phyloP scores from a whole-genome alignment of 2,329 filamentous ascomycete genomes.

The Helotiales sp. region DNA sequence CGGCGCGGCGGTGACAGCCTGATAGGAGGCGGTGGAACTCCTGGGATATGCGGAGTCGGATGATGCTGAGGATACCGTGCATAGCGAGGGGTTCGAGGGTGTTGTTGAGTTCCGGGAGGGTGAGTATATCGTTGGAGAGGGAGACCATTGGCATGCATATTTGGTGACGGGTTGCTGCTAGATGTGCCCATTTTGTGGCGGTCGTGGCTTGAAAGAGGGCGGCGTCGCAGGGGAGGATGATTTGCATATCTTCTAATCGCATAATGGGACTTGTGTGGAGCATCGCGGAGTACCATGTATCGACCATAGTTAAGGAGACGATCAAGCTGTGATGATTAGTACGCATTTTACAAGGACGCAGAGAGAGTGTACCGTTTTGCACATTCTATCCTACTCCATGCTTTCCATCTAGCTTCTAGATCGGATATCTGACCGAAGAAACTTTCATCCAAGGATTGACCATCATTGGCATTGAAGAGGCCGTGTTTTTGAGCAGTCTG shows the following conservation, averaged over 20 bases:
- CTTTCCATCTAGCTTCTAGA: conserved; percentile 54
- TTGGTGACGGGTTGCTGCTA: conserved; percentile 35
- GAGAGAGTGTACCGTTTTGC: conserved; percentile 48
- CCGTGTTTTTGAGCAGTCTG: conserved; percentile 54
- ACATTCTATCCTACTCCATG: conserved; percentile 58
- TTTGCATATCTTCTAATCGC: conserved; percentile 27
- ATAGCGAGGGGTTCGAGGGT: conserved; percentile 43
- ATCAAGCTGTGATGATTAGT: conserved; percentile 29
- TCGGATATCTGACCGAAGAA: conserved; percentile 51
- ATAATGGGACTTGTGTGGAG: conserved; percentile 32
- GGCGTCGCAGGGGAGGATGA: conserved; percentile 32
- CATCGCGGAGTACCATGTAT: conserved; percentile 35
- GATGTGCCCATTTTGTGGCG: conserved; percentile 31
- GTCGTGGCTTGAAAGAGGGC: conserved; percentile 32
- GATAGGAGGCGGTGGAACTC: conserved; percentile 50
- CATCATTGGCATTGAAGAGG: conserved; percentile 54
- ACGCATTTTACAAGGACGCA: not conserved
- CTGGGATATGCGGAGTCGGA: conserved; percentile 50
- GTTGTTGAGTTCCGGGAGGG: conserved; percentile 43
- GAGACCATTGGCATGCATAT: conserved; percentile 32
- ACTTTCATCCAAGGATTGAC: conserved; percentile 47
- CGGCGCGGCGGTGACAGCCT: conserved; percentile 38
- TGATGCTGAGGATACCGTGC: conserved; percentile 46
- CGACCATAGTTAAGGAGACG: conserved; percentile 32
- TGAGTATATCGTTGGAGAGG: conserved; percentile 40